Evolutionary conservation across 202 grass and related monocot species (phyloP), one percentile per base, ranked within the genome.

Genomic region (Dendrocalamus latiflorus): DNA sequence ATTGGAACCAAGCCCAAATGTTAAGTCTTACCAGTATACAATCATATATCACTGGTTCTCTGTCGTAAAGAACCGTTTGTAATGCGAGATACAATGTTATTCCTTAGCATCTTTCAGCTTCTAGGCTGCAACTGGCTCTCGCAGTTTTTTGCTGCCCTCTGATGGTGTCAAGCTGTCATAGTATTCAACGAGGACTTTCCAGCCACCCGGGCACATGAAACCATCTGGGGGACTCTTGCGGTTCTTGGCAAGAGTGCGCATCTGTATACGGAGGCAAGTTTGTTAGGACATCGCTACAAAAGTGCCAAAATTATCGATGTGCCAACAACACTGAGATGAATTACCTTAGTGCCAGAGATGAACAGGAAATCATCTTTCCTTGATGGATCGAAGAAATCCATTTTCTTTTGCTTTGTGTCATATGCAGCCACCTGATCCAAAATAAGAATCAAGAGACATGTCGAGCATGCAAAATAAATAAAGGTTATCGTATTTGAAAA

Each of bases 301-400:
- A 72, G 13, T 49, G 55, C 61, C 33, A 11, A 48, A 88, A 61
- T 70, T 74, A 51, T 4, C n/a, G 24, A 50, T 44, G 30, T 56
- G 36, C 62, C 18, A 69, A 54, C 5, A 67, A 24, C 26, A 68
- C 4, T 51, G 44, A 76, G 58, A 33, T 81, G 26, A 45, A 76
- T 75, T 92, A 99, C 96, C 96, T 99, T 99, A 36, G 96, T 99
- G 44, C 93, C 93, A 78, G 93, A 99, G 61, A 96, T 96, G 87
- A 99, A 99, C 42, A 99, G 72, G 56, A 94, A 99, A 83, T 99
- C 96, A 60, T 99, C 87, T 85, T 93, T 90, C 83, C 93, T 91
- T 59, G 91, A 96, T 36, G 96, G 96, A 50, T 99, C 93, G 0
- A 99, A 99, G 89, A 99, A 99, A 86, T 93, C 89, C 96, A 99